Conservation (phyloP, 2,329 filamentous ascomycete species). For the Talaromyces verruculosus region DNA sequence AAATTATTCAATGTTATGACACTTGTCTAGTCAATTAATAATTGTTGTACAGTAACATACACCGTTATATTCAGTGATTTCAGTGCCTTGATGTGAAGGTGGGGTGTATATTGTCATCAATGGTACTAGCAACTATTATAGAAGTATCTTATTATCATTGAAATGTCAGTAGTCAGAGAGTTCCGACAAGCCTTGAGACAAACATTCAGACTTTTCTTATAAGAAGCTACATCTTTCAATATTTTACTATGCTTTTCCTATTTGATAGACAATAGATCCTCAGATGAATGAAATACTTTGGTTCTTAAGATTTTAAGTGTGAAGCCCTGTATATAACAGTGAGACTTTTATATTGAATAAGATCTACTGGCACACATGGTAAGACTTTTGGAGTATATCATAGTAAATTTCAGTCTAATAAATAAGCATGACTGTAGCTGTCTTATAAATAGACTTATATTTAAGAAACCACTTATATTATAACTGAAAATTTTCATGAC, state of each 20-base stretch:
- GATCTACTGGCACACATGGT: not conserved
- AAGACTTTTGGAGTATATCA: not conserved
- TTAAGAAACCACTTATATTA: too few species aligned
- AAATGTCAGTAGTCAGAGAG: not conserved
- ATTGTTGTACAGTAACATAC: not conserved
- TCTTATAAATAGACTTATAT: not conserved
- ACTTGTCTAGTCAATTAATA: not conserved
- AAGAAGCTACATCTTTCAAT: constrained; percentile 3
- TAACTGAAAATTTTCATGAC: too few species aligned
- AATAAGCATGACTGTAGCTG: not conserved
- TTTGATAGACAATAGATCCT: not conserved
- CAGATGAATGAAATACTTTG: not conserved
- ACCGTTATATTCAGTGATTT: not conserved
- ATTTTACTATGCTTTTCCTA: constrained; percentile 1
- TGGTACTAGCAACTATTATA: not conserved
- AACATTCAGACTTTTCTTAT: not conserved
- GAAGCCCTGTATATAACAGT: not conserved
- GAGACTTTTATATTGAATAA: not conserved
- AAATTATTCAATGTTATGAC: not conserved
- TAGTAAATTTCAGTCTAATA: not conserved
- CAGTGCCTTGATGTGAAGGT: not conserved
- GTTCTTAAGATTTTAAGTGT: constrained; percentile 4
- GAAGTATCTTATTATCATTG: not conserved
- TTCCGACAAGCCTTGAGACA: not conserved
- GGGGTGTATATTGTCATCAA: not conserved